phyloP scores from a whole-genome alignment of 2,329 filamentous ascomycete genomes.

The Pseudopyrenochaeta lycopersici region DNA sequence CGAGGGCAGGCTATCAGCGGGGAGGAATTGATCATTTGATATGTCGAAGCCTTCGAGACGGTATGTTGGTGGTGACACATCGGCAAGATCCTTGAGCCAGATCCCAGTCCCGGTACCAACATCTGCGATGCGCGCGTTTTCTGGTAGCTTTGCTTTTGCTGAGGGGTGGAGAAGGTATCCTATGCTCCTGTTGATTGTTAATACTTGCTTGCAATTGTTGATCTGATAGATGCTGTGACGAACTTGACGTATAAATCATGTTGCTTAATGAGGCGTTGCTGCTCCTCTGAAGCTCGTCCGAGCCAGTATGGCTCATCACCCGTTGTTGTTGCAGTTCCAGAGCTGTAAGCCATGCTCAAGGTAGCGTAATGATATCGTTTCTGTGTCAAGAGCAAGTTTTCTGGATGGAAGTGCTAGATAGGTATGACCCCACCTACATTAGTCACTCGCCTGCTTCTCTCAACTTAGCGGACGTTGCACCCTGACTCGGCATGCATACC shows the following conservation, averaged over 20 bases:
- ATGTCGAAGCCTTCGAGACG: conserved; percentile 42
- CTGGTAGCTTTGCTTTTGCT: conserved; percentile 21
- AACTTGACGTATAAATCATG: conserved; percentile 39
- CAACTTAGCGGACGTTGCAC: neutral
- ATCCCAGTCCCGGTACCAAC: conserved; percentile 43
- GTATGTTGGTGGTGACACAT: conserved; percentile 26
- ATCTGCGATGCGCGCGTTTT: conserved; percentile 39
- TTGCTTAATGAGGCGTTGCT: conserved; percentile 38
- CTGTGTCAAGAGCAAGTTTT: neutral
- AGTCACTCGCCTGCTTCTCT: neutral
- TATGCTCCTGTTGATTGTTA: conserved; percentile 25
- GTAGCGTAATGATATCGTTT: neutral
- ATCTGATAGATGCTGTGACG: neutral
- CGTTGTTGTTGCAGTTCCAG: neutral
- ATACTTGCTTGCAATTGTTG: no score
- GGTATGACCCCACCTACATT: neutral
- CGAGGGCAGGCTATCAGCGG: conserved; percentile 17
- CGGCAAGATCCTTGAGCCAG: conserved; percentile 36
- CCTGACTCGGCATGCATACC: neutral
- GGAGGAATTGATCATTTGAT: conserved; percentile 30
- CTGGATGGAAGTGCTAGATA: neutral
- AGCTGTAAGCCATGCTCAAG: conserved; percentile 1
- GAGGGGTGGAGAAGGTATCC: conserved; percentile 39
- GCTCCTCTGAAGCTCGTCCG: conserved; percentile 33
- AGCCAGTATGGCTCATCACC: conserved; percentile 41